Conservation (phyloP, 345 rosid genomes). For the Conringia planisiliqua region DNA sequence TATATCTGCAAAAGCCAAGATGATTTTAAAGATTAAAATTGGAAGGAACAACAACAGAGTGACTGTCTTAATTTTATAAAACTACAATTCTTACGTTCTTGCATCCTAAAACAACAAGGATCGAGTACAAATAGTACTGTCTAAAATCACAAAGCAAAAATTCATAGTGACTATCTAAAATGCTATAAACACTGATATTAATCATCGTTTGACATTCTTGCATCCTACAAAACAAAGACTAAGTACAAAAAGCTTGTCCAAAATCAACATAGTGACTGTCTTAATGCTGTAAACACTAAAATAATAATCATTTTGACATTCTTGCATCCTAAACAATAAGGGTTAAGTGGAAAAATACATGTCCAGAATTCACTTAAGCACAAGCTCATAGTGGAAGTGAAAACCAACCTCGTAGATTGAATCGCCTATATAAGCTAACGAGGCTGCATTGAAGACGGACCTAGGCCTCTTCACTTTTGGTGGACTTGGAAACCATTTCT, state of each 20-base stretch:
- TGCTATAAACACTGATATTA: neutral
- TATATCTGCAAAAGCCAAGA: slow-evolving; percentile 50
- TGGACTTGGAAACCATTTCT: slow-evolving; percentile 41
- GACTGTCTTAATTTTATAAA: neutral
- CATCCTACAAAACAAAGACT: too few species aligned
- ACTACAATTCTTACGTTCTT: neutral
- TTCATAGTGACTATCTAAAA: too few species aligned
- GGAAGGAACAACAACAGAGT: neutral
- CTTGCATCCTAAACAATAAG: neutral
- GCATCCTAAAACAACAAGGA: neutral
- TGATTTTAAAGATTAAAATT: neutral
- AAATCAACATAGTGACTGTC: neutral
- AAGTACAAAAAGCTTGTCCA: too few species aligned
- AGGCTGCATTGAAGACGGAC: slow-evolving; percentile 38
- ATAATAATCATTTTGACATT: neutral
- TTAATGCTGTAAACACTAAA: neutral
- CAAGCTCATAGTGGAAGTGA: neutral
- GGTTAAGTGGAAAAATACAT: neutral
- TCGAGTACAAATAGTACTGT: neutral
- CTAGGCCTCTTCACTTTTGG: slow-evolving; percentile 38
- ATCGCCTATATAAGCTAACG: slow-evolving; percentile 51
- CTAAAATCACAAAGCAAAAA: neutral
- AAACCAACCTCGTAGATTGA: slow-evolving; percentile 68
- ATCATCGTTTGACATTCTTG: too few species aligned
- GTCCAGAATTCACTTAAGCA: neutral